Percentiles rank a stretch among this genome's conserved stretches.
phyloP scores from a whole-genome alignment of 176 grass and related monocot species.

The Zizania latifolia region DNA sequence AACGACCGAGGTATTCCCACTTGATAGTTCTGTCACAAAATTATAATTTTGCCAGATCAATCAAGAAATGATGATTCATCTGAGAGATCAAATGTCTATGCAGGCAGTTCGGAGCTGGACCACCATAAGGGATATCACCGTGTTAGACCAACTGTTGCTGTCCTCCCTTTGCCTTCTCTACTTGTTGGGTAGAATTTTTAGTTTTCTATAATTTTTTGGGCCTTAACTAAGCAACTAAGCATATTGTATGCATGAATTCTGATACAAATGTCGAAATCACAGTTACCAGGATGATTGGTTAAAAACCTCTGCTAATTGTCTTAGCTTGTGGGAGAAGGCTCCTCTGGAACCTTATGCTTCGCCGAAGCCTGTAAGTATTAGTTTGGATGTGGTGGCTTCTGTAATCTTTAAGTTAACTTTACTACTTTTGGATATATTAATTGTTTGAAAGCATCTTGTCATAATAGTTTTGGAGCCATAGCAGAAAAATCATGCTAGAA shows the following conservation, averaged over 20 bases:
- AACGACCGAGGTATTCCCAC: slow-evolving; percentile 55
- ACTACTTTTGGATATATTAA: neutral
- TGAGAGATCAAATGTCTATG: slow-evolving; percentile 47
- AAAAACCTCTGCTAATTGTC: slow-evolving; percentile 63
- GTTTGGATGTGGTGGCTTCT: slow-evolving; percentile 1
- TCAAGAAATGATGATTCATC: slow-evolving; percentile 51
- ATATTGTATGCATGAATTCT: slow-evolving; percentile 27
- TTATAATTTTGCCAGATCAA: slow-evolving; percentile 43
- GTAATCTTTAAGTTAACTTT: neutral
- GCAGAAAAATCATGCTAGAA: neutral
- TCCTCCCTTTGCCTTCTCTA: slow-evolving; percentile 69
- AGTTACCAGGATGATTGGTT: slow-evolving; percentile 99
- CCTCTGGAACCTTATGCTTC: slow-evolving; percentile 96
- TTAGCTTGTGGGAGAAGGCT: slow-evolving; percentile 90
- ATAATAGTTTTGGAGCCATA: neutral
- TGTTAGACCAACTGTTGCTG: slow-evolving; percentile 61
- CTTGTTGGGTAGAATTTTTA: slow-evolving; percentile 86
- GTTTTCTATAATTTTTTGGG: slow-evolving; percentile 26
- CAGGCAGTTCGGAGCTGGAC: slow-evolving; percentile 60
- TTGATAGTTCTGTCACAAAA: slow-evolving; percentile 24
- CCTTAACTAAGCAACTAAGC: slow-evolving; percentile 6
- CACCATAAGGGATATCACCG: slow-evolving; percentile 67
- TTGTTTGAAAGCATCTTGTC: neutral
- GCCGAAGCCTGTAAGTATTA: slow-evolving; percentile 71
- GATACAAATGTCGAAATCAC: slow-evolving; percentile 34